Percentiles rank a stretch among this genome's conserved stretches.
Conservation (phyloP, 495 filamentous ascomycete species). For the Lepidopterella palustris region DNA sequence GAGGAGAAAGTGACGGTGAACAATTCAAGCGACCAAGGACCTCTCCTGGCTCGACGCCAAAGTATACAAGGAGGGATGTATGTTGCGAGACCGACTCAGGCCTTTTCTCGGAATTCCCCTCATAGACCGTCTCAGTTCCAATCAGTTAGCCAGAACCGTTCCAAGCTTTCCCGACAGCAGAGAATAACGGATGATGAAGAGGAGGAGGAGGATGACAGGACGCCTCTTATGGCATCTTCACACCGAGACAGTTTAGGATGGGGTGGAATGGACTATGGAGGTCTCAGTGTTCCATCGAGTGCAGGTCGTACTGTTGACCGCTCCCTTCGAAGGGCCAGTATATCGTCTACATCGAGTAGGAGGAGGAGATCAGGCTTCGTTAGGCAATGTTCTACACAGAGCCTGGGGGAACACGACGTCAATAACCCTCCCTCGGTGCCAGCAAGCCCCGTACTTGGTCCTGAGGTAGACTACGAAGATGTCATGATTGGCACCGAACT, state of each 20-base stretch:
- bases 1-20: not conserved
- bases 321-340: constrained; percentile 9
- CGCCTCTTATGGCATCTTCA: constrained; percentile 30
- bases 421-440: constrained; percentile 97
- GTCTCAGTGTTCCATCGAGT: constrained; percentile 18
- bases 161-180: constrained; percentile 21
- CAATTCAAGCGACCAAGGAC: constrained; percentile 15
- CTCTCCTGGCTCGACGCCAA: constrained; percentile 13
- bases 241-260: constrained; percentile 10
- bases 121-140: not conserved
- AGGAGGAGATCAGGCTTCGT: constrained; percentile 18
- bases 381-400: constrained; percentile 7
- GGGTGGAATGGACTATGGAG: constrained; percentile 20
- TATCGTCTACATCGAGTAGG: constrained; percentile 15
- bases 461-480: constrained; percentile 68
- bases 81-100: constrained; percentile 3
- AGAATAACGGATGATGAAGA: constrained; percentile 25
- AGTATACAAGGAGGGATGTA: constrained; percentile 17
- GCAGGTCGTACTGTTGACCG: constrained; percentile 6
- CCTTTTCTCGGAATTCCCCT: constrained; percentile 4
- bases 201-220: constrained; percentile 31
- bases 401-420: constrained; percentile 59
- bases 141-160: constrained; percentile 9
- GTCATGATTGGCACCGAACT: constrained; percentile 61
- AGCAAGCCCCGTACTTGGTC: constrained; percentile 57